Evolutionary conservation across 2,329 filamentous ascomycete species (phyloP).

Genomic region (Mycosphaerelloides madeirae): DNA sequence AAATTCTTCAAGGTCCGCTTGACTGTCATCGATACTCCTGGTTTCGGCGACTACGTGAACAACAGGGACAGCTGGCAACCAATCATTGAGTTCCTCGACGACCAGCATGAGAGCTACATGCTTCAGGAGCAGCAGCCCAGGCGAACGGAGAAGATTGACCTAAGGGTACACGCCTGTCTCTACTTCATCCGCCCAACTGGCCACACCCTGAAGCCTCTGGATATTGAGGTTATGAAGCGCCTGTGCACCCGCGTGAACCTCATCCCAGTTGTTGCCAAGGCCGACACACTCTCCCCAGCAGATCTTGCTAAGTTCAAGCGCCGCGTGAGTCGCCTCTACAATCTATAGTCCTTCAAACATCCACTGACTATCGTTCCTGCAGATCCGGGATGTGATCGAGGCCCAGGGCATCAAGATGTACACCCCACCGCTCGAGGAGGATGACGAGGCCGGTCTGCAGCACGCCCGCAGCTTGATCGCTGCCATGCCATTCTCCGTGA

Average conservation of each 20-base stretch:
- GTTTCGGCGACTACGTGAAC: slow-evolving; percentile 99
- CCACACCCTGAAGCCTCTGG: slow-evolving; percentile 95
- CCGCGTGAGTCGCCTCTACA: slow-evolving; percentile 58
- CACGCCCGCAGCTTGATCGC: slow-evolving; percentile 92
- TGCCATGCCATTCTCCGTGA: slow-evolving; percentile 98
- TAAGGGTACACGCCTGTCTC: slow-evolving; percentile 94
- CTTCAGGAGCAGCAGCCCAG: slow-evolving; percentile 99
- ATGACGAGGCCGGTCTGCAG: slow-evolving; percentile 91
- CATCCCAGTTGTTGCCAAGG: slow-evolving; percentile 97
- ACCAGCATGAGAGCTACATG: slow-evolving; percentile 99
- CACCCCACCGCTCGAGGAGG: slow-evolving; percentile 94
- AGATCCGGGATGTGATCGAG: slow-evolving; percentile 94
- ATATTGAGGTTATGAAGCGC: slow-evolving; percentile 99
- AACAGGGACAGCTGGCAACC: slow-evolving; percentile 99
- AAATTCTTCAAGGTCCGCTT: slow-evolving; percentile 99
- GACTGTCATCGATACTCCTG: slow-evolving; percentile 97
- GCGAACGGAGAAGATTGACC: slow-evolving; percentile 97
- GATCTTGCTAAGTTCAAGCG: slow-evolving; percentile 94
- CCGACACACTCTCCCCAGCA: slow-evolving; percentile 88
- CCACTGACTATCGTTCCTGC: slow-evolving; percentile 28
- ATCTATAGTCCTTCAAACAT: not conserved
- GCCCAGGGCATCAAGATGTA: slow-evolving; percentile 99
- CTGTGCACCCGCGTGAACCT: slow-evolving; percentile 96
- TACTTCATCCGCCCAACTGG: slow-evolving; percentile 99
- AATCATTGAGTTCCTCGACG: slow-evolving; percentile 99